Evolutionary conservation across 2,329 filamentous ascomycete species (phyloP).

Genomic region (Diaporthe capsici): DNA sequence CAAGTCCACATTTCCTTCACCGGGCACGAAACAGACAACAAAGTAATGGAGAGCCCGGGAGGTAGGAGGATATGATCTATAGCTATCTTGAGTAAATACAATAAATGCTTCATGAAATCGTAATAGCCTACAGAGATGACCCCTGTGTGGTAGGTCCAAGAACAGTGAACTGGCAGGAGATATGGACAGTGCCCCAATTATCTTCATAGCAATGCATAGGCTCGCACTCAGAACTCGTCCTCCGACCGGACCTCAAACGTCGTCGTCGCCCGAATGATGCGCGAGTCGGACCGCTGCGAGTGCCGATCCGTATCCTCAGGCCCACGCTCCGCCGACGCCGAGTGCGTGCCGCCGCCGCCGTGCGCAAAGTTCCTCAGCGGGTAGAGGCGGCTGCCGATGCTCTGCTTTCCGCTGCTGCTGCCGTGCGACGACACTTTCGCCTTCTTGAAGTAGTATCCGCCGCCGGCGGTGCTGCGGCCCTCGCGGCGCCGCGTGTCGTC

Average conservation of each 20-base stretch:
- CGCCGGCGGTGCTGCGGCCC: background rate
- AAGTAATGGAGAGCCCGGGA: background rate
- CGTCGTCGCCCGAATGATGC: conserved; percentile 11
- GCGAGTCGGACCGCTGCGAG: conserved; percentile 18
- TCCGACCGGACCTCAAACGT: conserved; percentile 14
- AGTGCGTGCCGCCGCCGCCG: background rate
- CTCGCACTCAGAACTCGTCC: background rate
- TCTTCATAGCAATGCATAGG: too few relatives aligned
- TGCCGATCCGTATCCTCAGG: background rate
- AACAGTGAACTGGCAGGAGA: background rate
- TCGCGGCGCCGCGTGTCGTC: conserved; percentile 17
- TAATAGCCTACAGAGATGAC: background rate
- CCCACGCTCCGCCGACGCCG: background rate
- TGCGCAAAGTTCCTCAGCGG: background rate
- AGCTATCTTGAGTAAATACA: background rate
- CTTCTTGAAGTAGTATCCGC: background rate
- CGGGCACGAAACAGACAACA: background rate
- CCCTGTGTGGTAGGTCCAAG: background rate
- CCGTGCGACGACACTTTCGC: background rate
- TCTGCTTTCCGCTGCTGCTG: conserved; percentile 11
- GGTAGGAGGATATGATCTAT: background rate
- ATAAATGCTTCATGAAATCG: background rate
- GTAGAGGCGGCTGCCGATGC: background rate
- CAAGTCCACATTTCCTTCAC: background rate
- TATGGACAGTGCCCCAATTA: background rate